phyloP scores from a whole-genome alignment of 2,329 filamentous ascomycete species.

The Dactylonectria estremocensis region DNA sequence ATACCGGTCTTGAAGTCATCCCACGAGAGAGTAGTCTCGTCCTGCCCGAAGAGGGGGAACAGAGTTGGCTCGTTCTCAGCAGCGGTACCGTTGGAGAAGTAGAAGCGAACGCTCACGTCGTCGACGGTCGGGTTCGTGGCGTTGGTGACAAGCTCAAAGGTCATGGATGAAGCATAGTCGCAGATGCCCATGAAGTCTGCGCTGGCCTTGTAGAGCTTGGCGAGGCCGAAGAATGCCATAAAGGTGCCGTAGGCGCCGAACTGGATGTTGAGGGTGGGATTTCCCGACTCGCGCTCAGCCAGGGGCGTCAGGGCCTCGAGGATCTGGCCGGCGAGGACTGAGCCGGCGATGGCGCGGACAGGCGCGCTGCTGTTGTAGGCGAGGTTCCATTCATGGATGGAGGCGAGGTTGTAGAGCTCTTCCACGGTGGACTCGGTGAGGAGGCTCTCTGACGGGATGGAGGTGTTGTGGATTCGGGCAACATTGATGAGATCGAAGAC shows the following conservation, averaged over 20 bases:
- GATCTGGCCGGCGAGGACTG: constrained; percentile 71
- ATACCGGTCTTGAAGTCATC: constrained; percentile 76
- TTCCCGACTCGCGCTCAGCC: constrained; percentile 57
- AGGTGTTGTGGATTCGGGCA: constrained; percentile 71
- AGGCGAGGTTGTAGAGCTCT: constrained; percentile 81
- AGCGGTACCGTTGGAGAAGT: constrained; percentile 73
- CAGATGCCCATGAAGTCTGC: constrained; percentile 81
- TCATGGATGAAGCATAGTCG: constrained; percentile 88
- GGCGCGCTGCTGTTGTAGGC: constrained; percentile 85
- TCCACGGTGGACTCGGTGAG: constrained; percentile 72
- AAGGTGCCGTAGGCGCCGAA: constrained; percentile 75
- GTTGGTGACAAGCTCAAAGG: constrained; percentile 80
- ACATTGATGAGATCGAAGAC: constrained; percentile 75
- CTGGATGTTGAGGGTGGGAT: constrained; percentile 65
- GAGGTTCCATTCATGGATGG: constrained; percentile 85
- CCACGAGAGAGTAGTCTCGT: constrained; percentile 74
- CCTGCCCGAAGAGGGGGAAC: constrained; percentile 74
- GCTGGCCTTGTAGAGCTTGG: constrained; percentile 65
- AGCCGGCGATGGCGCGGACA: constrained; percentile 71
- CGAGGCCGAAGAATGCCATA: constrained; percentile 74
- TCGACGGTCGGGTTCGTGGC: constrained; percentile 60
- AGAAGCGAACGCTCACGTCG: constrained; percentile 72
- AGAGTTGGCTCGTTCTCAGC: constrained; percentile 64
- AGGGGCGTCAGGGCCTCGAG: constrained; percentile 67
- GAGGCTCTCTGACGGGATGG: constrained; percentile 71